A percentile compares a stretch with the other conserved stretches of the same genome.
Evolutionary conservation across 2,329 filamentous ascomycete species (phyloP).

Genomic region (Rachicladosporium sp.): DNA sequence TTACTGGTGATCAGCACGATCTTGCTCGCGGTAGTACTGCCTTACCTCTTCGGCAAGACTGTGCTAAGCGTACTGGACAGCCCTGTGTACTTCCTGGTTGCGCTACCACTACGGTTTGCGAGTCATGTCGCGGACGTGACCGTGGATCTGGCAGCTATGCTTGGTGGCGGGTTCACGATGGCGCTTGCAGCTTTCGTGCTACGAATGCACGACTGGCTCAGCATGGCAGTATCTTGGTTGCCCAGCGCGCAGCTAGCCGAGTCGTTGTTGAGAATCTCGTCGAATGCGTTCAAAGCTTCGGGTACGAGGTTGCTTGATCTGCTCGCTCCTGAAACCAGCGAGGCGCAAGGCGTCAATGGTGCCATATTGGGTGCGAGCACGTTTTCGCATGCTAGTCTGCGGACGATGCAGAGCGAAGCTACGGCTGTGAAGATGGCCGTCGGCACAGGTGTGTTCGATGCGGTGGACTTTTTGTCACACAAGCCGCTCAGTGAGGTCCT

Average conservation of each 20-base stretch:
- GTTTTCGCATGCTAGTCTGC: conserved; percentile 18
- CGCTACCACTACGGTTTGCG: conserved; percentile 58
- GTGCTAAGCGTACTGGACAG: conserved; percentile 69
- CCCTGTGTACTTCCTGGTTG: conserved; percentile 53
- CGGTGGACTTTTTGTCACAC: conserved; percentile 16
- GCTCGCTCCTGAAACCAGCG: conserved; percentile 9
- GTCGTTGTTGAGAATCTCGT: conserved; percentile 1
- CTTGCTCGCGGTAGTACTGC: conserved; percentile 73
- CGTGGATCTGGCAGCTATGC: conserved; percentile 60
- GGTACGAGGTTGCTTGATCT: conserved; percentile 11
- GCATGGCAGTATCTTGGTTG: background rate
- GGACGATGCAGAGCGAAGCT: conserved; percentile 13
- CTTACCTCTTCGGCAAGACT: conserved; percentile 82
- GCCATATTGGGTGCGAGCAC: conserved; percentile 15
- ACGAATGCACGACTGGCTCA: background rate
- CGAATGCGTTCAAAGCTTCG: conserved; percentile 12
- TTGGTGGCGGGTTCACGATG: conserved; percentile 27
- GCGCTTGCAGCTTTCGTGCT: background rate
- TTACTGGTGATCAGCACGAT: conserved; percentile 82
- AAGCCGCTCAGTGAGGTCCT: conserved; percentile 12
- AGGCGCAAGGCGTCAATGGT: conserved; percentile 13
- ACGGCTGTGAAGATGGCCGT: conserved; percentile 12
- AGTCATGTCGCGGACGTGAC: conserved; percentile 66
- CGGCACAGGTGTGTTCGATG: conserved; percentile 12
- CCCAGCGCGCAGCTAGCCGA: background rate